Percentiles rank a stretch among this genome's conserved stretches.
Evolutionary conservation across 768 basidiomycete genomes (phyloP).

Genomic region (Suillus brevipes): DNA sequence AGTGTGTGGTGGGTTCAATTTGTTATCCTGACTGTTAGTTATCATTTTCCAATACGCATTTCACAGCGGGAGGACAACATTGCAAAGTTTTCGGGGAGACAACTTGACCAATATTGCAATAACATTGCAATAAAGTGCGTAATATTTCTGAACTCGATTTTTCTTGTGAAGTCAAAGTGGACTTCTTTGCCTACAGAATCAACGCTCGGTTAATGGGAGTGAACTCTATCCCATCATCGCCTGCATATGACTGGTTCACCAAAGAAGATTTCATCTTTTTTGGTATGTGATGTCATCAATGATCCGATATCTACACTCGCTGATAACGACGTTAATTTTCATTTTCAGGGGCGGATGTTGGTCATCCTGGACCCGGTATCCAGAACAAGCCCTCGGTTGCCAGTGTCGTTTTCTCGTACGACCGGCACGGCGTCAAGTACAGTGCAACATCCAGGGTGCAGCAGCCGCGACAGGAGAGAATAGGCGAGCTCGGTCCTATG

Average conservation of each 20-base stretch:
- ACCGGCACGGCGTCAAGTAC: slow-evolving; percentile 48
- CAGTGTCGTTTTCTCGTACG: slow-evolving; percentile 57
- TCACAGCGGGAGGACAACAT: slow-evolving; percentile 34
- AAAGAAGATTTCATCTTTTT: slow-evolving; percentile 37
- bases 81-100: slow-evolving; percentile 16
- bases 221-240: slow-evolving; percentile 39
- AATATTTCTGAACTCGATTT: too few relatives aligned
- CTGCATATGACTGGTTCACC: slow-evolving; percentile 25
- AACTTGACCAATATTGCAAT: slow-evolving; percentile 35
- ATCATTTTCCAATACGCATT: slow-evolving; percentile 1
- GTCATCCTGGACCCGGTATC: slow-evolving; percentile 61
- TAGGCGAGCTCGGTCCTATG: slow-evolving; percentile 44
- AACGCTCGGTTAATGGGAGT: slow-evolving; percentile 54
- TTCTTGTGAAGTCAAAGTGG: background rate
- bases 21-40: slow-evolving; percentile 11
- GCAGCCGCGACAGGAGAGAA: slow-evolving; percentile 47
- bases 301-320: background rate
- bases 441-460: slow-evolving; percentile 43
- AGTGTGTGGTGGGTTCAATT: slow-evolving; percentile 20
- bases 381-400: slow-evolving; percentile 56
- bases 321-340: slow-evolving; percentile 2
- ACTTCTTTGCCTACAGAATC: slow-evolving; percentile 34
- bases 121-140: slow-evolving; percentile 38
- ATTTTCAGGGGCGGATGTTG: slow-evolving; percentile 53
- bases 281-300: slow-evolving; percentile 14